Evolutionary conservation across 257 asterid genomes (phyloP), one percentile per base, ranked within the genome.

Genomic region (Linaria vulgaris): DNA sequence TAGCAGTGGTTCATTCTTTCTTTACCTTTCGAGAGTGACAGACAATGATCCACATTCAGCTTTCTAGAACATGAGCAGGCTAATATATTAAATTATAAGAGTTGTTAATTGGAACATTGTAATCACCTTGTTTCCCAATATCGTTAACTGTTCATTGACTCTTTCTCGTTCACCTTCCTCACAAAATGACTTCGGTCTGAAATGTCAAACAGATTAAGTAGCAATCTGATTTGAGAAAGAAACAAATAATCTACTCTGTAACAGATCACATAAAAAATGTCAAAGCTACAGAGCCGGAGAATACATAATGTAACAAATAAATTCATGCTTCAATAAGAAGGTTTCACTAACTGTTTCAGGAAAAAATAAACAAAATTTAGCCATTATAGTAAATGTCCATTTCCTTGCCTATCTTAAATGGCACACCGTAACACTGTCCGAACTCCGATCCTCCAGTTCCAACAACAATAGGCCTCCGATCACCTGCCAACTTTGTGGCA

Each of bases 81-180:
- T 52, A 47, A 56, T 12, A 44, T 39, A 25, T 27, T 2, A 6
- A 27, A 27, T 27, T 27, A 27, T 27, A 27, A 6, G n/a, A 27
- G 34, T 6, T 27, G 34, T 2, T 62, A 62, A 24, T 37, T 25
- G 59, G 38, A 49, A 67, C 34, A 34, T 6, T 27, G 34, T 27
- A 37, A 61, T 76, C 63, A 92, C 97, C 96, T 89, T 82, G 75
- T 83, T 81, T 58, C 89, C 78, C 56, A 92, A 75, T 37, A 79
- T 74, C 45, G 44, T 22, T 64, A 92, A 82, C 79, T 92, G 99
- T 47, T 92, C 96, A 60, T 49, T 69, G 85, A 87, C 73, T 75
- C 96, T 83, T 56, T 92, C 97, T 23, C 84, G 78, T 75, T 87
- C 97, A 62, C 97, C 99, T 68, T 92, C 99, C 80, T 89, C 99